A percentile compares a stretch with the other conserved stretches of the same genome.
These are phyloP conservation scores for Arthrobotrys entomopaga DNA, from an alignment of 2,329 filamentous ascomycete genomes.

Conservation along the genomic window DNA sequence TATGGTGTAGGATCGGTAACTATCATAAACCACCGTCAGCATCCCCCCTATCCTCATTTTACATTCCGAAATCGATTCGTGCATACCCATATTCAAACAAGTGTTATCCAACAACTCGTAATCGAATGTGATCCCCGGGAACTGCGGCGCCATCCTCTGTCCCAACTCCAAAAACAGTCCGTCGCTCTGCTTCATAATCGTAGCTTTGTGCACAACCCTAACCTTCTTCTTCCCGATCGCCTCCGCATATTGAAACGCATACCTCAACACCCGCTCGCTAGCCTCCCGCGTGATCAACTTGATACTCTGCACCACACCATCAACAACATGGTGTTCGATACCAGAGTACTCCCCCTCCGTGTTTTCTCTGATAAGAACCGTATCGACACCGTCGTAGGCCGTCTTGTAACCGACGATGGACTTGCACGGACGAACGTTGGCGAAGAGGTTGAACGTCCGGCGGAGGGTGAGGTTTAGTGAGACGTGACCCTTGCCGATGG, in stretches of 20 bases:
- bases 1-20: slow-evolving; percentile 82
- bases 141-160: slow-evolving; percentile 89
- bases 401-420: slow-evolving; percentile 98
- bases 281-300: slow-evolving; percentile 98
- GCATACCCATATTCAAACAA: slow-evolving; percentile 95
- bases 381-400: slow-evolving; percentile 96
- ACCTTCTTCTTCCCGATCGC: slow-evolving; percentile 95
- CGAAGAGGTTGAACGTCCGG: slow-evolving; percentile 99
- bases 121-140: slow-evolving; percentile 94
- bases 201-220: slow-evolving; percentile 98
- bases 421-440: slow-evolving; percentile 97
- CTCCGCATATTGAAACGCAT: slow-evolving; percentile 97
- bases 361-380: slow-evolving; percentile 98
- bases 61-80: neutral
- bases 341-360: slow-evolving; percentile 99
- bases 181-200: slow-evolving; percentile 99
- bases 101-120: slow-evolving; percentile 99
- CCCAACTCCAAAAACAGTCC: slow-evolving; percentile 95
- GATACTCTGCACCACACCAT: slow-evolving; percentile 98
- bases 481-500: slow-evolving; percentile 98
- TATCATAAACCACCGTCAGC: slow-evolving; percentile 20
- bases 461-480: slow-evolving; percentile 98
- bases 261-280: slow-evolving; percentile 93
- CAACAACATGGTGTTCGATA: slow-evolving; percentile 97
- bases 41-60: neutral